A percentile compares a stretch with the other conserved stretches of the same genome.
Evolutionary conservation across 352 stramenopile genomes (phyloP).

Genomic region (Lagenidium sp.): DNA sequence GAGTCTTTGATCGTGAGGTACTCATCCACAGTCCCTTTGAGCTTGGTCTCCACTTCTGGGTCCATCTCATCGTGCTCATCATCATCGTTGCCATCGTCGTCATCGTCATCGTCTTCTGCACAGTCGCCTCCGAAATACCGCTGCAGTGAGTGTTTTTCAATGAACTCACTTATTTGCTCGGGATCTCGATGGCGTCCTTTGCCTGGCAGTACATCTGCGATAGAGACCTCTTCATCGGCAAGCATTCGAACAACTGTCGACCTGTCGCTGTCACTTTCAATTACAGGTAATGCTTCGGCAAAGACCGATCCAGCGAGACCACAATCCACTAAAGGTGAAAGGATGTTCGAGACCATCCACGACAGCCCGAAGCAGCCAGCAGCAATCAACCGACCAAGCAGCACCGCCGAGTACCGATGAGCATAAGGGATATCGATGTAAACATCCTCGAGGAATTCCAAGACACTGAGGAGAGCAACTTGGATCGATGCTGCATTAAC

Average conservation of each 20-base stretch:
- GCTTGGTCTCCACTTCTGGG: slow-evolving; percentile 45
- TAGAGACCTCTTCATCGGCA: slow-evolving; percentile 64
- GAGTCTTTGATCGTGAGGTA: slow-evolving; percentile 72
- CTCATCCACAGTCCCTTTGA: slow-evolving; percentile 69
- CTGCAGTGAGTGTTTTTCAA: slow-evolving; percentile 53
- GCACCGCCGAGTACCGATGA: slow-evolving; percentile 64
- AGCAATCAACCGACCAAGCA: slow-evolving; percentile 69
- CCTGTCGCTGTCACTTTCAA: slow-evolving; percentile 61
- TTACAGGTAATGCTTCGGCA: slow-evolving; percentile 57
- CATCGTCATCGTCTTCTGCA: slow-evolving; percentile 7
- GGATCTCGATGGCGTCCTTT: slow-evolving; percentile 26
- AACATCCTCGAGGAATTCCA: slow-evolving; percentile 82
- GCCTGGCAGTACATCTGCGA: slow-evolving; percentile 35
- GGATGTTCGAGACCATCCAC: slow-evolving; percentile 60
- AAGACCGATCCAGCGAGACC: slow-evolving; percentile 63
- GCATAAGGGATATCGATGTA: slow-evolving; percentile 80
- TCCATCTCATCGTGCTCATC: slow-evolving; percentile 47
- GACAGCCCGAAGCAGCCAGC: slow-evolving; percentile 77
- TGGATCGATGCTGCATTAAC: slow-evolving; percentile 72
- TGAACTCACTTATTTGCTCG: slow-evolving; percentile 42
- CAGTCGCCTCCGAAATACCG: slow-evolving; percentile 42
- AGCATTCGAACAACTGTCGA: slow-evolving; percentile 66
- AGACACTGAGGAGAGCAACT: slow-evolving; percentile 45
- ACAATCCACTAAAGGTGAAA: slow-evolving; percentile 46
- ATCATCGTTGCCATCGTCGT: slow-evolving; percentile 29